Percentiles rank a stretch among this genome's conserved stretches.
These are phyloP conservation scores for Cladosporium sp. DNA, from an alignment of 2,329 filamentous ascomycete genomes.

Conservation along the genomic window DNA sequence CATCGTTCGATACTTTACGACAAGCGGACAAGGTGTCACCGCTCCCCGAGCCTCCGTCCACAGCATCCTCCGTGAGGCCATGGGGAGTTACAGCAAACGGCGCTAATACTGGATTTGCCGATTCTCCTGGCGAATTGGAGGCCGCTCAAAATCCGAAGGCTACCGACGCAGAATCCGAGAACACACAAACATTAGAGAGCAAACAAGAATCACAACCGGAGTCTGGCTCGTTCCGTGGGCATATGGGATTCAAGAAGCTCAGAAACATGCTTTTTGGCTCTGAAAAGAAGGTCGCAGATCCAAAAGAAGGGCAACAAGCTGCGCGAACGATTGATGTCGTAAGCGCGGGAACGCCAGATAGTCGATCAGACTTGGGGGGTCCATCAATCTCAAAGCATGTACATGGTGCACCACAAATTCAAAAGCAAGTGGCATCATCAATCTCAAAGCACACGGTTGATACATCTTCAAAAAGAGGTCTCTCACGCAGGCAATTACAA, in stretches of 20 bases:
- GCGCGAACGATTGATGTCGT: too few species aligned
- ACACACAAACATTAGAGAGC: too few species aligned
- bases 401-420: too few species aligned
- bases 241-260: neutral
- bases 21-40: constrained; percentile 9
- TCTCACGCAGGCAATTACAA: too few species aligned
- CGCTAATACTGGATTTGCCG: neutral
- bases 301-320: neutral
- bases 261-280: neutral
- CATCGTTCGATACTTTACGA: constrained; percentile 3
- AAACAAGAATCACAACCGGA: too few species aligned
- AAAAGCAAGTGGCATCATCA: too few species aligned
- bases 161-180: too few species aligned
- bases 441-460: too few species aligned
- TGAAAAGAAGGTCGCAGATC: neutral
- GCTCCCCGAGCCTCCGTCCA: neutral
- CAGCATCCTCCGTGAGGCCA: constrained; percentile 1
- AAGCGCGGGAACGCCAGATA: too few species aligned
- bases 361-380: too few species aligned
- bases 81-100: neutral
- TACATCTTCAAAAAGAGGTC: too few species aligned
- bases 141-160: neutral
- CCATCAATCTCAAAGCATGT: too few species aligned
- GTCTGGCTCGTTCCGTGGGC: neutral
- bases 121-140: neutral